phyloP scores from a whole-genome alignment of 2,329 filamentous ascomycete species.

The Ceratocystis diversiconidia region DNA sequence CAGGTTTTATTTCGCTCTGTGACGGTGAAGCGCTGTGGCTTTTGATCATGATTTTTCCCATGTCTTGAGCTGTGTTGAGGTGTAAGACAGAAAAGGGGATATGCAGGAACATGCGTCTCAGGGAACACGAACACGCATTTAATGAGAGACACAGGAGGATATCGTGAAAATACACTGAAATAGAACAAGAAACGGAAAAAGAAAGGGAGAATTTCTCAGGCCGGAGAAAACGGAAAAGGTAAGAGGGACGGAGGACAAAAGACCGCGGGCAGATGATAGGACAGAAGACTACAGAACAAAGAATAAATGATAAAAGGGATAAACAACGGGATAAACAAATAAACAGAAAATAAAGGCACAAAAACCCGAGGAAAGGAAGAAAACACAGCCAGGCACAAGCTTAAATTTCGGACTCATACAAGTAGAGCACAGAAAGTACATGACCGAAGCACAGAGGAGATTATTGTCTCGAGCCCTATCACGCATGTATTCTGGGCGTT shows the following conservation, averaged over 20 bases:
- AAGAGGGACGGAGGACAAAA: neutral
- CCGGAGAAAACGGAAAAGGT: neutral
- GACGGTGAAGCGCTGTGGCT: neutral
- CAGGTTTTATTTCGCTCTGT: neutral
- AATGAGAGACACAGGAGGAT: neutral
- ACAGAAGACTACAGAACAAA: neutral
- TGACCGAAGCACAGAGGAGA: neutral
- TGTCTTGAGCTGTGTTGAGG: neutral
- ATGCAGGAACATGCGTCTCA: constrained; percentile 6
- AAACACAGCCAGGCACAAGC: neutral
- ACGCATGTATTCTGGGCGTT: neutral
- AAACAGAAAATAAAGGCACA: neutral
- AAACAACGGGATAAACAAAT: neutral
- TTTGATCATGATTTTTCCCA: neutral
- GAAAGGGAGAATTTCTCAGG: neutral
- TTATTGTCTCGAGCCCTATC: neutral
- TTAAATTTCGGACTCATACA: neutral
- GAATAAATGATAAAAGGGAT: neutral
- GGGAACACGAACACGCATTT: neutral
- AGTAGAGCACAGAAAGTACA: neutral
- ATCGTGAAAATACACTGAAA: neutral
- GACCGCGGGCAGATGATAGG: neutral
- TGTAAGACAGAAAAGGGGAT: neutral
- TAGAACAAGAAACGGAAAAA: neutral
- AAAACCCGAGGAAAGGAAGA: neutral